phyloP scores from a whole-genome alignment of 257 asterid genomes.

The Salvia hispanica region DNA sequence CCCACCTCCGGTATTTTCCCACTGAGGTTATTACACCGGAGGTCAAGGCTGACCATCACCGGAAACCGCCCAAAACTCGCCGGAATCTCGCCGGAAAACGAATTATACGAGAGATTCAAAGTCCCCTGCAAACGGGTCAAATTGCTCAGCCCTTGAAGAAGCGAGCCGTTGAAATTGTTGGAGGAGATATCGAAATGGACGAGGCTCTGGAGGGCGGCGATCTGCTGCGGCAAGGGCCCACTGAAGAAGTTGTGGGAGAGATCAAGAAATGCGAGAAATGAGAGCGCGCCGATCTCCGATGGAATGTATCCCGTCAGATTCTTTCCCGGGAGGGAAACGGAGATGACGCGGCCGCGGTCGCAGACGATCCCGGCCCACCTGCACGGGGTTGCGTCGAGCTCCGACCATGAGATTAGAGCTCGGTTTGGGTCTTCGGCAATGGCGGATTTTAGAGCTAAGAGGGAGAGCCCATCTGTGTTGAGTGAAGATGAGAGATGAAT shows the following conservation, averaged over 20 bases:
- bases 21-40: slow-evolving; percentile 66
- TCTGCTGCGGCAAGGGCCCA: slow-evolving; percentile 74
- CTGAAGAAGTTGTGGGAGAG: slow-evolving; percentile 65
- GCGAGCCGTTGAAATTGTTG: slow-evolving; percentile 68
- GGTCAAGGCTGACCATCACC: slow-evolving; percentile 76
- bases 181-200: slow-evolving; percentile 74
- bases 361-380: slow-evolving; percentile 81
- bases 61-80: slow-evolving; percentile 73
- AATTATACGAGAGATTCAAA: slow-evolving; percentile 72
- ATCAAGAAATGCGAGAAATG: slow-evolving; percentile 62
- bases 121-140: slow-evolving; percentile 70
- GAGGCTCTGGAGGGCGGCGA: slow-evolving; percentile 58
- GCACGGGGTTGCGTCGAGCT: slow-evolving; percentile 73
- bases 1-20: slow-evolving; percentile 90
- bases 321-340: slow-evolving; percentile 63
- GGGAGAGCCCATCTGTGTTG: slow-evolving; percentile 80
- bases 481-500: slow-evolving; percentile 46
- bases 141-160: slow-evolving; percentile 55
- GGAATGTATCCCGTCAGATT: slow-evolving; percentile 87
- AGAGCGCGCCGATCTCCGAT: slow-evolving; percentile 80
- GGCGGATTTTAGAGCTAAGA: slow-evolving; percentile 86
- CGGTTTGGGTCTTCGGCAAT: slow-evolving; percentile 62
- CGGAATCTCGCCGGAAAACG: slow-evolving; percentile 78
- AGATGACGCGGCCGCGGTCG: slow-evolving; percentile 52
- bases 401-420: slow-evolving; percentile 74